Evolutionary conservation across 495 filamentous ascomycete species (phyloP), one percentile per base, ranked within the genome.

Genomic region (Tuber umbilicatum): DNA sequence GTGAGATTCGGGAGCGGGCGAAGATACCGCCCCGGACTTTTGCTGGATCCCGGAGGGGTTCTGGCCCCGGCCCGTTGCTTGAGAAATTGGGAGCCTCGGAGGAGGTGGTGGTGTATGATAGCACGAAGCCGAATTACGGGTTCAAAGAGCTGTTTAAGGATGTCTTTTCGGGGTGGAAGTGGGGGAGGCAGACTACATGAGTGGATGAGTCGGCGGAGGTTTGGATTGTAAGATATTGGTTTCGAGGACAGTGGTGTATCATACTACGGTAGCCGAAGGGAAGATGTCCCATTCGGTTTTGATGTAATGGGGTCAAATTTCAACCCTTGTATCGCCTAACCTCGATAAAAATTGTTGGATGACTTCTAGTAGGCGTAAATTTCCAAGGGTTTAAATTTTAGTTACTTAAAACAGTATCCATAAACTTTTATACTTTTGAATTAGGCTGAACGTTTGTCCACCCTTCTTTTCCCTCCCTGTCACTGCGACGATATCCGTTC

Each of bases 71-170:
- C 64, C 80, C 89, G 80, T 80, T 73, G 45, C 90, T 77, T 87
- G 89, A 70, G 85, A 86, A 40, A 84, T 91, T 79, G 78, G 82
- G 84, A 0, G 86, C 85, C 5, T 86, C 84, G 0, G 85, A 87
- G 71, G 86, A 85, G 27, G 86, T 84, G 12, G 87, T 83, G 72
- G 87, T 96, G 35, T 90, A 91, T 80, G 94, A 97, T 76, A 90
- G 91, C 72, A 85, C 88, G 75, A 87, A 87, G 80, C 88, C 89
- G 35, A 83, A 83, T 2, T 98, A 97, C 85, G 94, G 94, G 45
- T 90, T 97, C 74, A 91, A 87, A 81, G 89, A 98, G 81, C 90
- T 97, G 78, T 97, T 93, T 93, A 87, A 87, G 79, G 94, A 97
- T 85, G 80, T 96, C 40, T 64, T 64, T 64, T 64, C 55, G n/a